phyloP scores from a whole-genome alignment of 345 rosid species.

The Odontarrhena argentea region DNA sequence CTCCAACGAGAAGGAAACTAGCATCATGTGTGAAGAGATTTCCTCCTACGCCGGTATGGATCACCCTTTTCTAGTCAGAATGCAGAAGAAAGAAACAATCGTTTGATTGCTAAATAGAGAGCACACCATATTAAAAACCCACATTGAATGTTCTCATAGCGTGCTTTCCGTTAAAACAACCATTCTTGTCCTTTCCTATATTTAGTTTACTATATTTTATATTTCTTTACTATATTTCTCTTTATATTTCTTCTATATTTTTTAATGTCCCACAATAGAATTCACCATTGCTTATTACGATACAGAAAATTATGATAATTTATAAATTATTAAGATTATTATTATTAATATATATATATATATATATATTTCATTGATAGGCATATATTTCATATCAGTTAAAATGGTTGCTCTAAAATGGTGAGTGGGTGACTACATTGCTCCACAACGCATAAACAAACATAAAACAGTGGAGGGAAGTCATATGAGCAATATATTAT shows the following conservation, averaged over 20 bases:
- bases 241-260: slow-evolving; percentile 5
- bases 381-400: too few species aligned
- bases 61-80: slow-evolving; percentile 3
- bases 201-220: slow-evolving; percentile 3
- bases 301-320: too few species aligned
- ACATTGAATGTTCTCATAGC: slow-evolving; percentile 18
- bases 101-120: slow-evolving; percentile 15
- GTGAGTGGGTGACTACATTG: too few species aligned
- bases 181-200: slow-evolving; percentile 30
- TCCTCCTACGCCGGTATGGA: slow-evolving; percentile 19
- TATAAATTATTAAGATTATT: too few species aligned
- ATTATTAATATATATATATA: too few species aligned
- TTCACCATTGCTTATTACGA: slow-evolving; percentile 14
- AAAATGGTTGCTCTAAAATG: too few species aligned
- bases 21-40: slow-evolving; percentile 1
- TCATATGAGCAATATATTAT: too few species aligned
- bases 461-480: too few species aligned
- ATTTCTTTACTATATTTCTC: slow-evolving; percentile 5
- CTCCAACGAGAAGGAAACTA: slow-evolving; percentile 27
- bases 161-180: slow-evolving; percentile 29
- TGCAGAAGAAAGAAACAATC: slow-evolving; percentile 5
- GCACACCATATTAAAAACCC: background rate
- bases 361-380: too few species aligned
- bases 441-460: too few species aligned
- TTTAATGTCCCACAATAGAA: slow-evolving; percentile 22